phyloP scores from a whole-genome alignment of 73 alveolate genomes.

The Stentor roeselii region DNA sequence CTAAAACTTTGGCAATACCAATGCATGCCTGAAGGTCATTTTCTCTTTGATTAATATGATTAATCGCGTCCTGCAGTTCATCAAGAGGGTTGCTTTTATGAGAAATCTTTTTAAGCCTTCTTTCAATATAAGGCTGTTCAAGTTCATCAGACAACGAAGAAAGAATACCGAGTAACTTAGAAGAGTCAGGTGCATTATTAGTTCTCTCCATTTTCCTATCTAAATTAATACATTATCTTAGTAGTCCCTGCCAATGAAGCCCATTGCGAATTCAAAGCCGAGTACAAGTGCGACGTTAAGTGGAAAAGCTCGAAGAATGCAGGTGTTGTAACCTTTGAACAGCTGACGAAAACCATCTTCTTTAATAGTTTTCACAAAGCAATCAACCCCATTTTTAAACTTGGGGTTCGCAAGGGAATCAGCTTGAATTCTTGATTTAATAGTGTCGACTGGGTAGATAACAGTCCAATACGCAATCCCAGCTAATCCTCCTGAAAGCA shows the following conservation, averaged over 20 bases:
- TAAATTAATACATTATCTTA: background rate
- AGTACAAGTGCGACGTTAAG: background rate
- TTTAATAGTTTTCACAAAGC: background rate
- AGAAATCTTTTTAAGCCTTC: background rate
- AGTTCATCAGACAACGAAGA: background rate
- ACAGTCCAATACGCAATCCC: constrained; percentile 9
- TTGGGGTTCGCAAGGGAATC: background rate
- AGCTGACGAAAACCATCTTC: background rate
- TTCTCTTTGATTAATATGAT: background rate
- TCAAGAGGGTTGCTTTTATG: background rate
- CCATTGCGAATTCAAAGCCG: constrained; percentile 3
- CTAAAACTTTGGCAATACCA: background rate
- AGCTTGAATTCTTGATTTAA: constrained; percentile 16
- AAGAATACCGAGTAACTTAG: background rate
- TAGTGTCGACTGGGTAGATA: constrained; percentile 2
- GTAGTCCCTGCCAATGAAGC: constrained; percentile 8
- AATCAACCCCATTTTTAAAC: background rate
- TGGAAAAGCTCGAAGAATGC: constrained; percentile 22
- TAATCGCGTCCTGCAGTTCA: background rate
- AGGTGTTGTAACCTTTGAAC: background rate
- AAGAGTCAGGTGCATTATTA: background rate
- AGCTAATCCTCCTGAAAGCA: background rate
- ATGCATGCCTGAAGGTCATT: background rate
- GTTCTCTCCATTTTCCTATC: background rate
- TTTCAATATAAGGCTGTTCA: background rate